A percentile compares a stretch with the other conserved stretches of the same genome.
These are phyloP conservation scores for Cyclotella baltica DNA, from an alignment of 108 stramenopile genomes.

Conservation along the genomic window DNA sequence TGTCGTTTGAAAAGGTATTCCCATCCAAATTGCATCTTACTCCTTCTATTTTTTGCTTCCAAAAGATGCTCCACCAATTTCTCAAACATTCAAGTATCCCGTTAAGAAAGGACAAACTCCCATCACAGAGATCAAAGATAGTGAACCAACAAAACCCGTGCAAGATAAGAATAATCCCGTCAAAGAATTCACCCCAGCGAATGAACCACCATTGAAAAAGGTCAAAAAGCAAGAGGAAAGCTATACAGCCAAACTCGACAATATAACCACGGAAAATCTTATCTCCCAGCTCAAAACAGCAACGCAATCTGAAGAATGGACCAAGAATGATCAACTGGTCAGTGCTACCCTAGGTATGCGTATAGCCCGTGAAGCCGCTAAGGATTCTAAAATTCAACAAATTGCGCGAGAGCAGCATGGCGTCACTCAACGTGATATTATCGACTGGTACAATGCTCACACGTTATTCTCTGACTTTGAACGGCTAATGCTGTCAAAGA, in stretches of 20 bases:
- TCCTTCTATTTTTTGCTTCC: slow-evolving; percentile 26
- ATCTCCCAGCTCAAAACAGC: neutral
- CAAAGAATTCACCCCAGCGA: neutral
- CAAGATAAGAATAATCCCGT: neutral
- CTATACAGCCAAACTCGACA: slow-evolving; percentile 7
- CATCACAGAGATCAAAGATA: neutral
- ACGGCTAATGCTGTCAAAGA: slow-evolving; percentile 12
- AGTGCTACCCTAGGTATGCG: slow-evolving; percentile 19
- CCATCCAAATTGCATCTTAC: slow-evolving; percentile 25
- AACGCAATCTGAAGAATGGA: slow-evolving; percentile 18
- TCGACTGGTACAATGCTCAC: slow-evolving; percentile 20
- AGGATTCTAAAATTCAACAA: slow-evolving; percentile 5
- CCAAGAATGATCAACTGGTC: slow-evolving; percentile 4
- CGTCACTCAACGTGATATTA: slow-evolving; percentile 13
- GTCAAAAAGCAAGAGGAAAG: slow-evolving; percentile 15
- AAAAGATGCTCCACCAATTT: slow-evolving; percentile 6
- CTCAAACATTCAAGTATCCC: neutral
- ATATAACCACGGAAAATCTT: slow-evolving; percentile 3
- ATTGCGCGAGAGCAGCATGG: slow-evolving; percentile 11
- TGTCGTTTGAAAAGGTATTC: no score
- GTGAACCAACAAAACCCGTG: neutral
- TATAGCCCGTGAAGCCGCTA: slow-evolving; percentile 9
- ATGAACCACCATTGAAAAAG: slow-evolving; percentile 16
- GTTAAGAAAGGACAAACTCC: neutral
- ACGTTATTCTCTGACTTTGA: slow-evolving; percentile 3